Base-by-base conservation (phyloP, 2,329 filamentous ascomycete genomes). In the Monascus ruber region DNA sequence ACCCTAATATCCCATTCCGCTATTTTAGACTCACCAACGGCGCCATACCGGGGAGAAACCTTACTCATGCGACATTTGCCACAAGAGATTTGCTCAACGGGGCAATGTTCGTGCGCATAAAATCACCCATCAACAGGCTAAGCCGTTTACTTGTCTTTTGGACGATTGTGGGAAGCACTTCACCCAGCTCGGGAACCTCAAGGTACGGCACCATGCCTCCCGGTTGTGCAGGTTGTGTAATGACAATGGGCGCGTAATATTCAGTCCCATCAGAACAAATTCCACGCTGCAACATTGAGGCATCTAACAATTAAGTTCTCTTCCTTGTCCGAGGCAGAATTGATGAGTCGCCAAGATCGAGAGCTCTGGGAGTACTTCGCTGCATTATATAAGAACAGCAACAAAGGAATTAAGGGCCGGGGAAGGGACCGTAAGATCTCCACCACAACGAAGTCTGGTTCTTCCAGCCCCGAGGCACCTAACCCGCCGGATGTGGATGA, bases 361-460 rank as follows among this genome's bases (percentile, higher is more conserved):
- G 81, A 86, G 43, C 70, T 95, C 37, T 86, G 83, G 69, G 76
- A 83, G 49, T 94, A 94, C 65, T 91, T 96, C 56, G 75, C 80
- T 4, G 73, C 73, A 1, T 71, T 94, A n/a, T 95, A 94, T 73
- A 94, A 94, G 70, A 93, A 96, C 65, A 88, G 83, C 65, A 96
- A 96, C 73, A 94, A 94, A 63, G 91, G 91, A 1, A 95, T 96
- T 70, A 96, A 95, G 64, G 91, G 91, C 7, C 79, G 91, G 34
- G 91, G 91, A 33, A 91, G 89, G 58, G 84, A 88, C 50, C 73
- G 85, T 17, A 53, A 60, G 5, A 64, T 66, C 36, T 56, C 60
- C 11, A 56, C 53, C 10, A 53, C 51, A 5, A 49, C 50, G 29
- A 55, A 53, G 26, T 47, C 53, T 5, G 47, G 48, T 26, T 27